These are phyloP conservation scores for Dactylellina drechsleri DNA, from an alignment of 2,329 filamentous ascomycete genomes.

Conservation along the genomic window DNA sequence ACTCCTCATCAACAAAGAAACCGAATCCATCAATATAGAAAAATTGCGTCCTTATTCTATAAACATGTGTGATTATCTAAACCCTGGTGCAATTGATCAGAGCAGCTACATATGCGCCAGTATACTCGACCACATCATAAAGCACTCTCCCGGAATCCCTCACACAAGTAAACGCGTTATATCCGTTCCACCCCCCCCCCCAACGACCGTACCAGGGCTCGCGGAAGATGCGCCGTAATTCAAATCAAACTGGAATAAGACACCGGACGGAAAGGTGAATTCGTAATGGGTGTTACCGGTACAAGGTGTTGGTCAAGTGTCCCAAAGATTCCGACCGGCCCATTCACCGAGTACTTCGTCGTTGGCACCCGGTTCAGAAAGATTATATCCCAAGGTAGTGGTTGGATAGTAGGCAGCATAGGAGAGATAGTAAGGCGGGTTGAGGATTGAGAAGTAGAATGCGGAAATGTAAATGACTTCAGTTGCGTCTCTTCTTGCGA, in stretches of 20 bases:
- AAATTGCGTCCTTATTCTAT: too few relatives aligned
- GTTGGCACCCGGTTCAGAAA: constrained; percentile 5
- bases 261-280: constrained; percentile 24
- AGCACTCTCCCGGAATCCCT: constrained; percentile 22
- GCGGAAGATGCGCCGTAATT: constrained; percentile 18
- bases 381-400: not conserved
- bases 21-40: too few relatives aligned
- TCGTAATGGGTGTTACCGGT: constrained; percentile 46
- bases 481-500: constrained; percentile 34
- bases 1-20: too few relatives aligned
- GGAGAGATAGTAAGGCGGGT: constrained; percentile 21
- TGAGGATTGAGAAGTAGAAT: not conserved
- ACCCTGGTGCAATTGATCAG: constrained; percentile 32
- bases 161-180: constrained; percentile 28
- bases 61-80: not conserved
- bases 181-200: constrained; percentile 50
- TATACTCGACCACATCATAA: not conserved
- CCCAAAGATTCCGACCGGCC: constrained; percentile 14
- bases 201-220: constrained; percentile 22
- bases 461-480: constrained; percentile 49
- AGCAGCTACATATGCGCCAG: constrained; percentile 5
- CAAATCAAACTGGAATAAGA: constrained; percentile 36
- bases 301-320: constrained; percentile 43
- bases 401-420: constrained; percentile 39
- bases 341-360: constrained; percentile 36